These are phyloP conservation scores for Xylariales sp. DNA, from an alignment of 2,329 filamentous ascomycete genomes.

Conservation along the genomic window DNA sequence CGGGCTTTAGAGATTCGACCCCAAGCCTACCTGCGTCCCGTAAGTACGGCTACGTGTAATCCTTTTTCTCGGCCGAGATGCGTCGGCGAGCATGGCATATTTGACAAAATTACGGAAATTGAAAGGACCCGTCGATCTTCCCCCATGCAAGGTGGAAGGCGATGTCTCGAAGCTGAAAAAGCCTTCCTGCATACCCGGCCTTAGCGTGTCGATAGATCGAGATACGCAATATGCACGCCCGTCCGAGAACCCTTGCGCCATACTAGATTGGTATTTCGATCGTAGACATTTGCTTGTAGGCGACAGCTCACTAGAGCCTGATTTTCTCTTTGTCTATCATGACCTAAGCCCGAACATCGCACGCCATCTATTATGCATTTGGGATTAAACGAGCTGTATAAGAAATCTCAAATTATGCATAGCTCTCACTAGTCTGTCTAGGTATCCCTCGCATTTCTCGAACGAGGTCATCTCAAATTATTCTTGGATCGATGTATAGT, in stretches of 20 bases:
- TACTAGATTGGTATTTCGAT: no score
- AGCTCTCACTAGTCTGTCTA: neutral
- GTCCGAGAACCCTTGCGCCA: no score
- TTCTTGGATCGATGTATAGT: neutral
- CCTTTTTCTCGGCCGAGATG: slow-evolving; percentile 12
- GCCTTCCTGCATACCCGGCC: neutral
- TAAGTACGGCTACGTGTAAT: neutral
- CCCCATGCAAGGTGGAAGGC: neutral
- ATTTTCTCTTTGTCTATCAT: neutral
- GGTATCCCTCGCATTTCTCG: no score
- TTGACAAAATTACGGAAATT: neutral
- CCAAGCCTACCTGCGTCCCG: neutral
- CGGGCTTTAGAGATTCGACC: slow-evolving; percentile 14
- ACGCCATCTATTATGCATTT: neutral
- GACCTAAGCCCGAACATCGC: neutral
- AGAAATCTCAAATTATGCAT: neutral
- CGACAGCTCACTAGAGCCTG: neutral
- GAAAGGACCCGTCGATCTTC: neutral
- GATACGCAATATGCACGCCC: no score
- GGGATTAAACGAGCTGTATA: no score
- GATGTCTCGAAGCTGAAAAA: neutral
- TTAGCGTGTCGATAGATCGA: neutral
- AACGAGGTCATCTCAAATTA: neutral
- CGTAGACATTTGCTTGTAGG: neutral
- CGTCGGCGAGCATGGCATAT: neutral